Percentiles rank a stretch among this genome's conserved stretches.
Evolutionary conservation across 345 rosid species (phyloP).

Genomic region (Triadica sebifera): DNA sequence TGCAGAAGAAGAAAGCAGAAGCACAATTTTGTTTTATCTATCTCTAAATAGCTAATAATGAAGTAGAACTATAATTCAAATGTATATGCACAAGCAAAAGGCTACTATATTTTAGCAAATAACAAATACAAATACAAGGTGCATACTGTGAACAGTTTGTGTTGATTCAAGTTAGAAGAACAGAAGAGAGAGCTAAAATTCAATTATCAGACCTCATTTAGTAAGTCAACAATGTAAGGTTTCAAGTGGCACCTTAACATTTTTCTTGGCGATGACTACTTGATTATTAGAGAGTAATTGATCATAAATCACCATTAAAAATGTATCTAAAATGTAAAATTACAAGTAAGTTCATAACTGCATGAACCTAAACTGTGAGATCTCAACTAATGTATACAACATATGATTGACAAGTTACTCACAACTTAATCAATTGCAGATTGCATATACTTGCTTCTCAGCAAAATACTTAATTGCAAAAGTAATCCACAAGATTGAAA

Average conservation of each 20-base stretch:
- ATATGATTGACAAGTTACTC: no score
- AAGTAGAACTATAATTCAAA: background rate
- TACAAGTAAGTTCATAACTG: background rate
- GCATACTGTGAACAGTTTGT: background rate
- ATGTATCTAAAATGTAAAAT: background rate
- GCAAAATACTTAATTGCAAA: background rate
- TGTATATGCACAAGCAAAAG: background rate
- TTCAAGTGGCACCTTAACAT: background rate
- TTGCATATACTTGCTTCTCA: background rate
- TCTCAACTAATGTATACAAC: background rate
- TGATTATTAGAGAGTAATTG: background rate
- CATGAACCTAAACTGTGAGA: background rate
- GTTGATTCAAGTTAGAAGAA: background rate
- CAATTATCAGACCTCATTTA: background rate
- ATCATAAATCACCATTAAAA: background rate
- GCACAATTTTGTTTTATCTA: background rate
- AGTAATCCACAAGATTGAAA: slow-evolving; percentile 1
- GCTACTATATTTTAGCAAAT: background rate
- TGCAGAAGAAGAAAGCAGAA: background rate
- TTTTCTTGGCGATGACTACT: background rate
- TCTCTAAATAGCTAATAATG: background rate
- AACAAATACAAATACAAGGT: background rate
- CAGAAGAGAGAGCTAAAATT: background rate
- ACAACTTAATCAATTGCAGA: background rate
- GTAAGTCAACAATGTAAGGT: background rate